Evolutionary conservation across 257 asterid species (phyloP).

Genomic region (Nicotiana otophora): DNA sequence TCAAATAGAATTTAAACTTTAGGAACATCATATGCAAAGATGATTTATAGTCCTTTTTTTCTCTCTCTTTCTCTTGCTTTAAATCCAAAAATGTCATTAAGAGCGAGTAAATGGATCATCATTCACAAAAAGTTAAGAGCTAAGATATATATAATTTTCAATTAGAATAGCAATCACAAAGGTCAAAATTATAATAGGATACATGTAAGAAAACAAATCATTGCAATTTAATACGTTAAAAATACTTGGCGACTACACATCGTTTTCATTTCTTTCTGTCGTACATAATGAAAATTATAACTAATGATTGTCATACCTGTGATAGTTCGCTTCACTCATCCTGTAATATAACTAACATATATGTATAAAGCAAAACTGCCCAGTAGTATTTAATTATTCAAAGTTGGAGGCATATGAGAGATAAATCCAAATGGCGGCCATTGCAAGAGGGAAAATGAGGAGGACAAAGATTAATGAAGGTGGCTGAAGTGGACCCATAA

Average conservation of each 20-base stretch:
- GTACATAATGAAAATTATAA: no score
- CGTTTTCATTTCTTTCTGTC: no score
- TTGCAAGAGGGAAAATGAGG: constrained; percentile 28
- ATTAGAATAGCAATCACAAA: not conserved
- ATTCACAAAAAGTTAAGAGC: not conserved
- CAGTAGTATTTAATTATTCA: not conserved
- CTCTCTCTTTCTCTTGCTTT: no score
- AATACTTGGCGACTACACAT: no score
- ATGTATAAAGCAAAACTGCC: not conserved
- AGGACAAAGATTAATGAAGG: constrained; percentile 23
- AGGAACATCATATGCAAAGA: no score
- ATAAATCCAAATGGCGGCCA: constrained; percentile 32
- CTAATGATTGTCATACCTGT: no score
- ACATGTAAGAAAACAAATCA: not conserved
- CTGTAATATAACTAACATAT: no score
- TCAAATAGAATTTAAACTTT: no score
- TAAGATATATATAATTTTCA: not conserved
- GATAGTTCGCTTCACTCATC: no score
- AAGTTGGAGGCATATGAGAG: constrained; percentile 33
- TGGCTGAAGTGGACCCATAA: constrained; percentile 34
- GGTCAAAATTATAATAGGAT: not conserved
- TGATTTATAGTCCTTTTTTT: no score
- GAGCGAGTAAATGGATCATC: not conserved
- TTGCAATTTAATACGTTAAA: no score
- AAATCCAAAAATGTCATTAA: not conserved